A percentile compares a stretch with the other conserved stretches of the same genome.
Conservation (phyloP, 2,329 filamentous ascomycete species). For the Xylariales sp. region DNA sequence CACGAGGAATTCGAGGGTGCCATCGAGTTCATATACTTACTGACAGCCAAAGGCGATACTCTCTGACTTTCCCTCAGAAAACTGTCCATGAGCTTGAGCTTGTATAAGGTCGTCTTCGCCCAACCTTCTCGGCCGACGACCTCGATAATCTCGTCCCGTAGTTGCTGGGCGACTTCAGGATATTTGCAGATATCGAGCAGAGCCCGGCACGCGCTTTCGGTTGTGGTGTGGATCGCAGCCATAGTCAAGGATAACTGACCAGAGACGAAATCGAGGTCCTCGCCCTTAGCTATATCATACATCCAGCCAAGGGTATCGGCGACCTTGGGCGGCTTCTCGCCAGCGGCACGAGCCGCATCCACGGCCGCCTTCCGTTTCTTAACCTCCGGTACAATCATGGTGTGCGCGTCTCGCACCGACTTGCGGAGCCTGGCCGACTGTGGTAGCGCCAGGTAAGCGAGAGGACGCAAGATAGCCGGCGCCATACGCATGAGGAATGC, state of each 20-base stretch:
- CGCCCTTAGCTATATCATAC: slow-evolving; percentile 52
- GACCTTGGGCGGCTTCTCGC: slow-evolving; percentile 49
- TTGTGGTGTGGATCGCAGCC: slow-evolving; percentile 58
- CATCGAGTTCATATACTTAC: slow-evolving; percentile 41
- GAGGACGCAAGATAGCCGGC: slow-evolving; percentile 54
- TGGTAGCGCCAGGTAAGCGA: slow-evolving; percentile 59
- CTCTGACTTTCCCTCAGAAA: slow-evolving; percentile 56
- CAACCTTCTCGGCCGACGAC: slow-evolving; percentile 49
- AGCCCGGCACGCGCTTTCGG: slow-evolving; percentile 50
- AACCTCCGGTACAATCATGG: slow-evolving; percentile 52
- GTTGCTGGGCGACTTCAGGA: slow-evolving; percentile 57
- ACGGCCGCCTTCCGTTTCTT: slow-evolving; percentile 46
- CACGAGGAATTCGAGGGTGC: background rate
- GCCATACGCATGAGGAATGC: slow-evolving; percentile 54
- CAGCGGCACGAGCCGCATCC: slow-evolving; percentile 43
- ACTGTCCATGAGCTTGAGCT: slow-evolving; percentile 55
- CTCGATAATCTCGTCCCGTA: slow-evolving; percentile 58
- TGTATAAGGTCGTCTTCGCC: slow-evolving; percentile 50
- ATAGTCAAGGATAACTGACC: slow-evolving; percentile 53
- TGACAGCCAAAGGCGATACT: slow-evolving; percentile 43
- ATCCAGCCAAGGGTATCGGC: slow-evolving; percentile 59
- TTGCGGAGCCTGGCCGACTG: slow-evolving; percentile 53
- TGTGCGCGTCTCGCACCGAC: slow-evolving; percentile 52
- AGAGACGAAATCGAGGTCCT: slow-evolving; percentile 48
- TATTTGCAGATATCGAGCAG: slow-evolving; percentile 58